Conservation (phyloP, 2,329 filamentous ascomycete genomes). For the Orbilia javanica region DNA sequence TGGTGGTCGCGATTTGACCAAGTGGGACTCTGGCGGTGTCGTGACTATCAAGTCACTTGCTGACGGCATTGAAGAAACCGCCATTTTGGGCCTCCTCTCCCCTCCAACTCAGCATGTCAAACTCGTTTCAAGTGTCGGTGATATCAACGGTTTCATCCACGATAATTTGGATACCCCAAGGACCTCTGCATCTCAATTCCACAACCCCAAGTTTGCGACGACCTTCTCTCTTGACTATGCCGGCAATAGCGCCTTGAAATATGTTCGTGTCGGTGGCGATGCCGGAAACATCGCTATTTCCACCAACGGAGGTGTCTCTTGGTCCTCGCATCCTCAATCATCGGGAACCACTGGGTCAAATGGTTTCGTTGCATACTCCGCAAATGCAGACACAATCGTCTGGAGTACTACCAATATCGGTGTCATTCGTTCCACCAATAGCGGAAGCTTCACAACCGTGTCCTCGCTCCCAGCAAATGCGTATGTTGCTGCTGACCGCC, state of each 20-base stretch:
- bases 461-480: constrained; percentile 67
- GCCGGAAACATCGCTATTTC: constrained; percentile 68
- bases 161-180: constrained; percentile 67
- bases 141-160: constrained; percentile 70
- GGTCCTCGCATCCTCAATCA: constrained; percentile 67
- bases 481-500: constrained; percentile 71
- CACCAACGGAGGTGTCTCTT: constrained; percentile 69
- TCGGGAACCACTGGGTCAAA: constrained; percentile 67
- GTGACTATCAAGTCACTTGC: constrained; percentile 70
- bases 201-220: constrained; percentile 68
- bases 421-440: constrained; percentile 62
- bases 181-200: constrained; percentile 66
- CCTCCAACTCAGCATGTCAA: constrained; percentile 66
- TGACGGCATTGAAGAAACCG: constrained; percentile 71
- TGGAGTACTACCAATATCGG: constrained; percentile 60
- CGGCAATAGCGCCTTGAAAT: constrained; percentile 64
- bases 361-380: constrained; percentile 69
- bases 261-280: constrained; percentile 68
- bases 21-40: constrained; percentile 69
- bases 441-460: constrained; percentile 67
- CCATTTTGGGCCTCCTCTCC: constrained; percentile 69
- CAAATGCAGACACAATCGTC: constrained; percentile 68
- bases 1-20: constrained; percentile 70
- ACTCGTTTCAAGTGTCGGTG: constrained; percentile 69
- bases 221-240: constrained; percentile 67